Evolutionary conservation across 306 rosid species (phyloP).

Genomic region (Pyrus betulifolia): DNA sequence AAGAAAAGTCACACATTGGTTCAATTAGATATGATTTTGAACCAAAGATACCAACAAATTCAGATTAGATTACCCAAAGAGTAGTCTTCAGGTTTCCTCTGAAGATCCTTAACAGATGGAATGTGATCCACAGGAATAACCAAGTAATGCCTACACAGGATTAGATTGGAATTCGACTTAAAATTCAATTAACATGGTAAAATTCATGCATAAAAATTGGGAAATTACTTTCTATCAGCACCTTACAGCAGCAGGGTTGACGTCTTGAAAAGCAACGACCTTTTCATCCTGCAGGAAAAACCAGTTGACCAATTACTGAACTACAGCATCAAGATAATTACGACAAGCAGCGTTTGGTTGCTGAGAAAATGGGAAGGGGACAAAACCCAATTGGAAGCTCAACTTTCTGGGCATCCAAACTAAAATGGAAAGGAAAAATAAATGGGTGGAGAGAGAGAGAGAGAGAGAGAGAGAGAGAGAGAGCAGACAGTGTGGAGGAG

Average conservation of each 20-base stretch:
- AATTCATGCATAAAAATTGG: background rate
- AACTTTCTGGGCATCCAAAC: background rate
- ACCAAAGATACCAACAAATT: background rate
- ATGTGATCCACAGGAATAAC: conserved; percentile 62
- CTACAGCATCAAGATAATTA: background rate
- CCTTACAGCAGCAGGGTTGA: conserved; percentile 61
- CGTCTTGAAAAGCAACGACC: conserved; percentile 57
- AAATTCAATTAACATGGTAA: background rate
- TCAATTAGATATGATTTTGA: background rate
- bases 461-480: background rate
- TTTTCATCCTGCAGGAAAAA: conserved; percentile 43
- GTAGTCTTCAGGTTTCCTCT: conserved; percentile 43
- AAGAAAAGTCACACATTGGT: background rate
- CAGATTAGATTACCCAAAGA: conserved; percentile 44
- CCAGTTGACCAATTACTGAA: conserved; percentile 16
- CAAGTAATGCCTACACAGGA: conserved; percentile 60
- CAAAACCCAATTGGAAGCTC: background rate
- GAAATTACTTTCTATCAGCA: background rate
- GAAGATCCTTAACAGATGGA: conserved; percentile 56
- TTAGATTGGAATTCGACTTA: background rate
- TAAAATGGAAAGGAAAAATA: background rate
- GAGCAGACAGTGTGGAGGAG: conserved; percentile 41
- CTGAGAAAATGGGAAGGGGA: background rate
- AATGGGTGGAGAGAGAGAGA: background rate
- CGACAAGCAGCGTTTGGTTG: background rate